Percentiles rank a stretch among this genome's conserved stretches.
Conservation (phyloP, 768 basidiomycete species). For the Leccinellum albellum region DNA sequence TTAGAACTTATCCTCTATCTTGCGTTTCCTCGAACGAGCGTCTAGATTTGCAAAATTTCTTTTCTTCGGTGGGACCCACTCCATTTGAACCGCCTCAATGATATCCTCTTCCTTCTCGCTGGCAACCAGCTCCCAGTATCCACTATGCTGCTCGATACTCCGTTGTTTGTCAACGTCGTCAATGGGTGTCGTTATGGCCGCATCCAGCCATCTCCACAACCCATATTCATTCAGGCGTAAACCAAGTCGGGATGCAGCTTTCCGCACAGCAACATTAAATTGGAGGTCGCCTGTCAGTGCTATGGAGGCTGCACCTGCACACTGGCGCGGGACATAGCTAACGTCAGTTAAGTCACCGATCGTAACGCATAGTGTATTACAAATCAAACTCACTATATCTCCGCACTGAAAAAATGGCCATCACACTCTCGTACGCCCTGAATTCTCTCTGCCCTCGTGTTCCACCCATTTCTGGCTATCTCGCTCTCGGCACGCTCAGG, state of each 20-base stretch:
- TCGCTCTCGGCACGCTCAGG: slow-evolving; percentile 32
- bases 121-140: slow-evolving; percentile 23
- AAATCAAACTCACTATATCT: slow-evolving; percentile 27
- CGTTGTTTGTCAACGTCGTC: slow-evolving; percentile 1
- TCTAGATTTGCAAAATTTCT: slow-evolving; percentile 22
- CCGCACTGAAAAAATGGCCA: slow-evolving; percentile 39
- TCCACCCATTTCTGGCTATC: slow-evolving; percentile 24
- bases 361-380: neutral
- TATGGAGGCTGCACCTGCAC: slow-evolving; percentile 49
- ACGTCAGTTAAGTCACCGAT: neutral
- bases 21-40: slow-evolving; percentile 1
- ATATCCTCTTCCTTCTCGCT: slow-evolving; percentile 26
- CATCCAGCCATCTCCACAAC: slow-evolving; percentile 54
- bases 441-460: slow-evolving; percentile 22
- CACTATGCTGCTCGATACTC: slow-evolving; percentile 10
- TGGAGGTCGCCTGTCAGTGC: slow-evolving; percentile 52
- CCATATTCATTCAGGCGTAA: slow-evolving; percentile 59
- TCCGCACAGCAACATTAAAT: slow-evolving; percentile 42
- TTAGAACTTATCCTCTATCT: neutral
- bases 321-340: slow-evolving; percentile 22
- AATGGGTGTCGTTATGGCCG: neutral
- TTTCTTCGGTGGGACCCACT: slow-evolving; percentile 25
- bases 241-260: slow-evolving; percentile 41
- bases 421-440: slow-evolving; percentile 20
- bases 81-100: slow-evolving; percentile 23